Evolutionary conservation across 2,329 filamentous ascomycete genomes (phyloP).

Genomic region (Furcasterigmium furcatum): DNA sequence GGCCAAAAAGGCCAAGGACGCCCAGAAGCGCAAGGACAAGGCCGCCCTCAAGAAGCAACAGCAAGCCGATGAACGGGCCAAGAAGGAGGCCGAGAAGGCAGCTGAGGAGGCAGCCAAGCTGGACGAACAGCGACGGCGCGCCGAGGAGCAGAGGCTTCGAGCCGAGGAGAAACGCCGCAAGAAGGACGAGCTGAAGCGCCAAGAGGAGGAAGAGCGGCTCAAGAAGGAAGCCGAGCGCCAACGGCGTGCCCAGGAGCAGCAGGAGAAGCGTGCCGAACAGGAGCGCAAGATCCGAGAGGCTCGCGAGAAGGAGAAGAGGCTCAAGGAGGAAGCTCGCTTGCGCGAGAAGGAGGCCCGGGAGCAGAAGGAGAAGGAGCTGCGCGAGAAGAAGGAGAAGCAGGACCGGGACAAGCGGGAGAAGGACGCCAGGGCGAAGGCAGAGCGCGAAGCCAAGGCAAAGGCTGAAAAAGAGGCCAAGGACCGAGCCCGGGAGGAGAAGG

Average conservation of each 20-base stretch:
- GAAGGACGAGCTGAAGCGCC: constrained; percentile 85
- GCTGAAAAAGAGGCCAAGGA: constrained; percentile 33
- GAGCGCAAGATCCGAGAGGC: constrained; percentile 72
- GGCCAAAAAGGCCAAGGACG: constrained; percentile 90
- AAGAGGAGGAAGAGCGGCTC: constrained; percentile 82
- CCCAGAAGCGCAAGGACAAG: constrained; percentile 94
- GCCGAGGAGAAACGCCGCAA: constrained; percentile 90
- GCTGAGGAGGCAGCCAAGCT: constrained; percentile 78
- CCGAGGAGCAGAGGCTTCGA: constrained; percentile 76
- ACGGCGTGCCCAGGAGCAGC: constrained; percentile 76
- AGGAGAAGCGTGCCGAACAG: constrained; percentile 78
- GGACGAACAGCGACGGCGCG: constrained; percentile 72
- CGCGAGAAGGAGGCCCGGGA: constrained; percentile 77
- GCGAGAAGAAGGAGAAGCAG: constrained; percentile 57
- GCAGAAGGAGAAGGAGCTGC: constrained; percentile 58
- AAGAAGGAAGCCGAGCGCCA: constrained; percentile 84
- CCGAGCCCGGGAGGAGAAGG: constrained; percentile 37
- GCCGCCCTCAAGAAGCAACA: constrained; percentile 84
- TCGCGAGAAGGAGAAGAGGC: constrained; percentile 71
- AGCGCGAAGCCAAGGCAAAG: constrained; percentile 28
- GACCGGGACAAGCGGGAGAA: constrained; percentile 54
- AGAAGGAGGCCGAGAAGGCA: constrained; percentile 82
- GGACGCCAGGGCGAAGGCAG: constrained; percentile 31
- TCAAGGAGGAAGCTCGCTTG: constrained; percentile 77
- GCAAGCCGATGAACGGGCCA: constrained; percentile 86